Evolutionary conservation across 768 basidiomycete species (phyloP), one percentile per base, ranked within the genome.

Genomic region (Pisolithus marmoratus): DNA sequence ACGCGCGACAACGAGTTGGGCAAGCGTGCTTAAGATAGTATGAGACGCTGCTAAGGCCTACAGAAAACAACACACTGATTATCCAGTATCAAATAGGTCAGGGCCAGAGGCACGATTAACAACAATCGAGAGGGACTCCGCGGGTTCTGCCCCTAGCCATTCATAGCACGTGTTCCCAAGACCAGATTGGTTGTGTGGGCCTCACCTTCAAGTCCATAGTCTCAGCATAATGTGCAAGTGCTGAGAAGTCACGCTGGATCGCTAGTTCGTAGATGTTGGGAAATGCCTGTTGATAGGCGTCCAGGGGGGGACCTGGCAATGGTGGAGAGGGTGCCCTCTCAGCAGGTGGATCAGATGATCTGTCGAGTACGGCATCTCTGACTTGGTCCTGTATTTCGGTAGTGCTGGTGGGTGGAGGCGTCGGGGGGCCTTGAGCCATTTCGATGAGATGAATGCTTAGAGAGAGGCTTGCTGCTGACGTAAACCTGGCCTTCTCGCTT

Each of bases 81-180:
- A 58, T 88, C 81, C 38, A 75, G 51, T 40, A 83, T 82, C 40
- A 88, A 71, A 67, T 87, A 84, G 5, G 78, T 75, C 12, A 90
- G 74, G 20, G 85, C 79, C 29, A 88, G 67, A 14, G 85, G 85
- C 4, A 76, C 74, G 11, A 77, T 72, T 31, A 84, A 60, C 34
- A 85, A 67, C 19, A 88, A 59, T 41, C 80, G 75, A 31, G 70
- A 73, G 37, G 63, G 63, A 42, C 72, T 70, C 22, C 63, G 70
- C 34, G 77, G 74, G 54, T 63, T 70, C 37, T 66, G 61, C 23
- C 64, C 65, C 74, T 75, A 61, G 48, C 19, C 34, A 49, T 44
- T 23, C 29, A 47, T 48, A 40, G 50, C 43, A 17, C 51, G 40
- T 37, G 43, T 50, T 36, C 40, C 19, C 51, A 22, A 24, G 50